phyloP scores from a whole-genome alignment of 768 basidiomycete genomes.

The Heimioporus sp. region DNA sequence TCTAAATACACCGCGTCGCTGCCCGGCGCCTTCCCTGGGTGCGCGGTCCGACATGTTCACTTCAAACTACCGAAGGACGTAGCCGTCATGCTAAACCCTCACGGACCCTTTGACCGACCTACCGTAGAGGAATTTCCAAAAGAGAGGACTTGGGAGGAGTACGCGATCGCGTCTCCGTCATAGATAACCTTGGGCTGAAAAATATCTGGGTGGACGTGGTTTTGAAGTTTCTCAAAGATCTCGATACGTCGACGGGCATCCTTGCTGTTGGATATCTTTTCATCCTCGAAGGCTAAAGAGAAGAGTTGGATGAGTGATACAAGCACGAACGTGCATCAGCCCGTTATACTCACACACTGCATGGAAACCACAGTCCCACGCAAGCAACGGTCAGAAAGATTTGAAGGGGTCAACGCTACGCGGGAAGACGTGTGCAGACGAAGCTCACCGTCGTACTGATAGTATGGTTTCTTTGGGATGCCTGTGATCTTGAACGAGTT shows the following conservation, averaged over 20 bases:
- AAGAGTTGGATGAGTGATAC: not conserved
- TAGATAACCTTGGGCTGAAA: slow-evolving; percentile 47
- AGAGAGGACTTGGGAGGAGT: slow-evolving; percentile 32
- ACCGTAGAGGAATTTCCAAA: slow-evolving; percentile 33
- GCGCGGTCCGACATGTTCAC: slow-evolving; percentile 33
- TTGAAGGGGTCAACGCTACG: slow-evolving; percentile 3
- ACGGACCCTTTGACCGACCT: slow-evolving; percentile 3
- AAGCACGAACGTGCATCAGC: not conserved
- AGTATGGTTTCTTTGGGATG: slow-evolving; percentile 25
- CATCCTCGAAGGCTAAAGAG: slow-evolving; percentile 18
- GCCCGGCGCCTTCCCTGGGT: slow-evolving; percentile 8
- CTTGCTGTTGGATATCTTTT: not conserved
- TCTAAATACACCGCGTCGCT: slow-evolving; percentile 25
- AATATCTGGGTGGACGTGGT: slow-evolving; percentile 25
- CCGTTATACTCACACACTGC: slow-evolving; percentile 27
- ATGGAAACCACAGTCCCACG: not conserved
- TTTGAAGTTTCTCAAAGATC: slow-evolving; percentile 37
- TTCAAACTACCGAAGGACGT: slow-evolving; percentile 28
- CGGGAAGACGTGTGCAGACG: not conserved
- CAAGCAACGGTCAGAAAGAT: not conserved
- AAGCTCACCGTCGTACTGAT: slow-evolving; percentile 34
- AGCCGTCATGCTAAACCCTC: not conserved
- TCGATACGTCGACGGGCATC: slow-evolving; percentile 27
- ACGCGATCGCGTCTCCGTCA: slow-evolving; percentile 45
- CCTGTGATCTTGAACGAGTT: slow-evolving; percentile 33